Evolutionary conservation across 2,329 filamentous ascomycete species (phyloP).

Genomic region (Aspergillus sclerotialis): DNA sequence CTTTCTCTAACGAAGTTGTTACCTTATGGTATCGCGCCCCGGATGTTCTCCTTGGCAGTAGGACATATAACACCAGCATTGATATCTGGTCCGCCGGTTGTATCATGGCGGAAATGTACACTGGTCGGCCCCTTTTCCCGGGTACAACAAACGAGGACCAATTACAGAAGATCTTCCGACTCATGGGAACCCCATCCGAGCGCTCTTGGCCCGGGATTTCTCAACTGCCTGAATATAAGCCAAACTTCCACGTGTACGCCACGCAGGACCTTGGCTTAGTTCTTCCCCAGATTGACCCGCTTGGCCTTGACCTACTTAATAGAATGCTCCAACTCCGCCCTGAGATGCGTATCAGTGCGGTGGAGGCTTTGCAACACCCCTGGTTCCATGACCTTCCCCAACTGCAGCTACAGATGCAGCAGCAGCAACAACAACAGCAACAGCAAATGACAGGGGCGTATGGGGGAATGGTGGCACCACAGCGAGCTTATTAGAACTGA

Average conservation of each 20-base stretch:
- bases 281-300: slow-evolving; percentile 79
- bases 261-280: slow-evolving; percentile 85
- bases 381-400: slow-evolving; percentile 72
- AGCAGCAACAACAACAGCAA: slow-evolving; percentile 32
- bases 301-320: slow-evolving; percentile 79
- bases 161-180: slow-evolving; percentile 90
- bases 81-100: slow-evolving; percentile 99
- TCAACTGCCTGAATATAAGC: slow-evolving; percentile 95
- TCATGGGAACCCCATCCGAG: slow-evolving; percentile 97
- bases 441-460: slow-evolving; percentile 32
- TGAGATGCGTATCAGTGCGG: slow-evolving; percentile 81
- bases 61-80: slow-evolving; percentile 99
- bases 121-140: slow-evolving; percentile 87
- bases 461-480: slow-evolving; percentile 31
- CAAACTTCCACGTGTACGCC: slow-evolving; percentile 86
- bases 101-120: slow-evolving; percentile 99
- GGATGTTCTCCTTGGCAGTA: slow-evolving; percentile 84
- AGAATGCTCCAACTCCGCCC: slow-evolving; percentile 89
- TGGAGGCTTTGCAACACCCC: slow-evolving; percentile 77
- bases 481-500: slow-evolving; percentile 26
- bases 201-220: slow-evolving; percentile 93
- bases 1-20: slow-evolving; percentile 95
- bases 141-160: slow-evolving; percentile 98
- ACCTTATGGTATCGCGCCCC: slow-evolving; percentile 97
- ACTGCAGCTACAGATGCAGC: slow-evolving; percentile 45